Evolutionary conservation across 2,329 filamentous ascomycete species (phyloP).

Genomic region (Cordyceps pruinosa): DNA sequence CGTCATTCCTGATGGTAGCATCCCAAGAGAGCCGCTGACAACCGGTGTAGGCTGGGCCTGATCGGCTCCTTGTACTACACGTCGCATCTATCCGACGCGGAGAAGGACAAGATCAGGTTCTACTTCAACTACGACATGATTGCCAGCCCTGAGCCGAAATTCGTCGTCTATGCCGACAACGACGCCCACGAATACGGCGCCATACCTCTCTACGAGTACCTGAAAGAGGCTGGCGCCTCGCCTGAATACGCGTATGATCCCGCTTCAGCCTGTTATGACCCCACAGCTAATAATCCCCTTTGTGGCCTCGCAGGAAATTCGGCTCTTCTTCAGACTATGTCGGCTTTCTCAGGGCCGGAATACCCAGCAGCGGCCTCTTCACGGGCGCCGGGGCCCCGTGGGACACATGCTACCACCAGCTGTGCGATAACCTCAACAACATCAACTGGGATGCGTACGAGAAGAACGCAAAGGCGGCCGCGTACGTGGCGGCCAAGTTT

Average conservation of each 20-base stretch:
- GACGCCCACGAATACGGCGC: conserved; percentile 33
- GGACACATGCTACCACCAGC: conserved; percentile 34
- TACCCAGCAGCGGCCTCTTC: conserved; percentile 34
- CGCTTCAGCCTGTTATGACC: neutral
- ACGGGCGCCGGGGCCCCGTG: conserved; percentile 30
- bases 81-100: conserved; percentile 26
- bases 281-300: neutral
- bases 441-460: conserved; percentile 35
- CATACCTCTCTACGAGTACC: conserved; percentile 27
- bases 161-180: conserved; percentile 33
- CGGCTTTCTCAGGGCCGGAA: conserved; percentile 33
- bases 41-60: conserved; percentile 28
- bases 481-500: conserved; percentile 39
- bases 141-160: conserved; percentile 34
- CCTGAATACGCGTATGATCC: conserved; percentile 25
- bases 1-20: conserved; percentile 2
- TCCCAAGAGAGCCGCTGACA: neutral
- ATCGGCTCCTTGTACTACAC: conserved; percentile 38
- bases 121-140: conserved; percentile 72
- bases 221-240: conserved; percentile 28
- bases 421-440: conserved; percentile 34
- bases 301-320: conserved; percentile 22
- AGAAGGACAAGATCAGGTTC: conserved; percentile 51
- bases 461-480: conserved; percentile 39
- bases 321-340: conserved; percentile 34